Evolutionary conservation across 140 eudicot species (phyloP), one percentile per base, ranked within the genome.

Genomic region (Erigeron philadelphicus): DNA sequence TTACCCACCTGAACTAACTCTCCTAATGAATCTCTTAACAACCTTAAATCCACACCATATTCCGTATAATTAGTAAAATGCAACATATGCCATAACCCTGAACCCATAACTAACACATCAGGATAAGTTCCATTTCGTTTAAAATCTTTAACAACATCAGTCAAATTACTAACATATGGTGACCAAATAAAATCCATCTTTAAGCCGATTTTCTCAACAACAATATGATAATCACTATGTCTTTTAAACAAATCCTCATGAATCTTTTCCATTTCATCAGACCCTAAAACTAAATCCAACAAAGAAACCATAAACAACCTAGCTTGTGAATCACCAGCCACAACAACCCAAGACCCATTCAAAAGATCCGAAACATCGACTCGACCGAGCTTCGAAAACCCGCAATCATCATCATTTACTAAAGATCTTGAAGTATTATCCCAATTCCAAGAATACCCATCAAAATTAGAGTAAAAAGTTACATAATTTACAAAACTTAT

Each of bases 311-410:
- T 87, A 71, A 86, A 68, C 67, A 93, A 78, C 50, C 98, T 66
- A 11, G 95, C 95, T 75, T 93, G 98, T 0, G 98, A 93, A 64
- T 93, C 98, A 11, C 98, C 98, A 0, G 98, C 98, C 8, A 93
- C 95, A 8, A 93, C 92, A 19, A 89, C 81, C 98, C 96, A 89
- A 8, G 98, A 89, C 58, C 98, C 98, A 47, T 93, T 93, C 18
- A 93, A 81, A 85, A 93, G 80, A 75, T 79, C 96, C 50, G 93
- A 82, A 6, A 83, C 96, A 76, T 93, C 96, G 8, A 73, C 41
- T 68, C 82, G 81, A 67, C 79, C 78, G 77, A 93, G 64, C 69
- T 81, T 84, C 78, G 85, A 88, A 31, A 31, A 31, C 38, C 38
- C 38, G 73, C 89, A 89, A 81, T 67, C 73, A 50, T 95, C 68